These are phyloP conservation scores for Starmera stellimalicola DNA, from an alignment of 1,139 yeast genomes.

Conservation along the genomic window DNA sequence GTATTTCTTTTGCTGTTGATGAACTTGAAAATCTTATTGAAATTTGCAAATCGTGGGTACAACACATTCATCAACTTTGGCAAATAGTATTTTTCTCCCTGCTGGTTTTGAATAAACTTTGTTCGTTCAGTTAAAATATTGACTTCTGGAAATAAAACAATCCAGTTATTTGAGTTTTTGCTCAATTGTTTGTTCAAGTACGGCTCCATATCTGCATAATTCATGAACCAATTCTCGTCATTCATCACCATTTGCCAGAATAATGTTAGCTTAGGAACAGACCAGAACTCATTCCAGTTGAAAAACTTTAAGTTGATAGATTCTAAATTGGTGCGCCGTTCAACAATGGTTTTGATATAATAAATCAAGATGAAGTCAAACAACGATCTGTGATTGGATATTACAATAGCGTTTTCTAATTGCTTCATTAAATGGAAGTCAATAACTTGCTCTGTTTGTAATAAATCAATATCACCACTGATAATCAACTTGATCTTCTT, in stretches of 20 bases:
- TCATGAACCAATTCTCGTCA: conserved; percentile 61
- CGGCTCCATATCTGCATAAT: conserved; percentile 18
- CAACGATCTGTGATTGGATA: conserved; percentile 20
- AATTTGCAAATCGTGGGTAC: conserved; percentile 50
- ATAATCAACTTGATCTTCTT: conserved; percentile 16
- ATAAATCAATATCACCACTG: conserved; percentile 15
- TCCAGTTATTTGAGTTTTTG: conserved; percentile 28
- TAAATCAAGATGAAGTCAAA: conserved; percentile 21
- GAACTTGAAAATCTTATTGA: conserved; percentile 38
- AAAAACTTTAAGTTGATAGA: conserved; percentile 32
- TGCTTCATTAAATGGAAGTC: conserved; percentile 4
- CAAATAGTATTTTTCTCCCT: conserved; percentile 41
- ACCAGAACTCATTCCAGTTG: conserved; percentile 55
- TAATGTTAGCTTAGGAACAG: conserved; percentile 37
- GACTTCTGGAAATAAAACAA: conserved; percentile 64
- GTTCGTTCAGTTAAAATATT: conserved; percentile 48
- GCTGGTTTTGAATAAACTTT: conserved; percentile 36
- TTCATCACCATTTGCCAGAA: conserved; percentile 34
- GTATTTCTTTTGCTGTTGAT: conserved; percentile 9
- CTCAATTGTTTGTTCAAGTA: conserved; percentile 4
- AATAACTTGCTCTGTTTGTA: conserved; percentile 6
- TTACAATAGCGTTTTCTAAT: conserved; percentile 12
- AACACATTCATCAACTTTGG: conserved; percentile 44
- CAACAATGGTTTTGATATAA: conserved; percentile 17
- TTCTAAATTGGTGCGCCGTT: conserved; percentile 10